A percentile compares a stretch with the other conserved stretches of the same genome.
phyloP scores from a whole-genome alignment of 208 protist species.

The Trypanosomatidae sp. region DNA sequence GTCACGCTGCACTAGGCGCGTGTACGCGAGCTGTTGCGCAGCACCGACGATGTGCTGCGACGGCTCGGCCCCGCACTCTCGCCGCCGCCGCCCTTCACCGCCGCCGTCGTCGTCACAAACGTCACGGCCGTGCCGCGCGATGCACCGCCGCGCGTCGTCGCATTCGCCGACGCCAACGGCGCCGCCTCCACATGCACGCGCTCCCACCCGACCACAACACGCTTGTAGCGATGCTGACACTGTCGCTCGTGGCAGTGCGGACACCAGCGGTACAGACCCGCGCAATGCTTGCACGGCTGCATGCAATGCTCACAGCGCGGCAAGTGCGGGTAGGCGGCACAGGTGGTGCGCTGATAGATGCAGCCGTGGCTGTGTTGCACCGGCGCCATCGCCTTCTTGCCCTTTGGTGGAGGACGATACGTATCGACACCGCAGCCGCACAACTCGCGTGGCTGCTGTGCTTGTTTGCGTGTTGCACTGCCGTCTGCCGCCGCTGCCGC shows the following conservation, averaged over 20 bases:
- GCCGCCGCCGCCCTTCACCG: neutral
- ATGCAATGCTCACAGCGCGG: constrained; percentile 56
- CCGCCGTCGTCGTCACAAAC: constrained; percentile 2
- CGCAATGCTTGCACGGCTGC: constrained; percentile 59
- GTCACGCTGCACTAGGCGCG: too few species aligned
- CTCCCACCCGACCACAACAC: constrained; percentile 54
- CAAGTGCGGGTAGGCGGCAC: constrained; percentile 68
- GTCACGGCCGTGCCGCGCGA: neutral
- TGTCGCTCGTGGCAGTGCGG: constrained; percentile 79
- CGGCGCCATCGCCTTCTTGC: constrained; percentile 33
- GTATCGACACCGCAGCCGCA: constrained; percentile 78
- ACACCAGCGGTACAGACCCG: constrained; percentile 65
- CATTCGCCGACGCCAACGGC: constrained; percentile 4
- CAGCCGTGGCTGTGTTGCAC: constrained; percentile 58
- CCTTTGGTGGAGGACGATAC: constrained; percentile 69
- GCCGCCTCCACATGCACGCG: neutral
- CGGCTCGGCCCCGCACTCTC: too few species aligned
- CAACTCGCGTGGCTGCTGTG: constrained; percentile 54
- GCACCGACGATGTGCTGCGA: too few species aligned
- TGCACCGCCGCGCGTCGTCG: neutral
- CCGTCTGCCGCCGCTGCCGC: constrained; percentile 15
- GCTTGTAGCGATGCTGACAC: constrained; percentile 60
- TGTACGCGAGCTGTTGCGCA: too few species aligned
- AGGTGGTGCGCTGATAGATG: constrained; percentile 68
- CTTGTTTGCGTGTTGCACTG: constrained; percentile 7